Evolutionary conservation across 768 basidiomycete genomes (phyloP).

Genomic region (Scleroderma citrinum): DNA sequence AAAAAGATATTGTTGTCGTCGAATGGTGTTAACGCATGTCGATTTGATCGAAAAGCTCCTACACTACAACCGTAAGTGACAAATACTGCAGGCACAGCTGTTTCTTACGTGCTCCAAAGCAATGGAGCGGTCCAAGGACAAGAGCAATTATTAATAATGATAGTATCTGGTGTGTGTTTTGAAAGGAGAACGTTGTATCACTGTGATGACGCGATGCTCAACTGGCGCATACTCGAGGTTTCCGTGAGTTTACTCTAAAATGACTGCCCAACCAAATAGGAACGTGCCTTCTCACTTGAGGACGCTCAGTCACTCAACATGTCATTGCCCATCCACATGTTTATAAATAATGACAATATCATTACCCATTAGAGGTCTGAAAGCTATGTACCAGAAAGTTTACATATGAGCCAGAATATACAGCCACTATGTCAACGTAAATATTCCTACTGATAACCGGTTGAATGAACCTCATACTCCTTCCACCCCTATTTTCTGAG

Average conservation of each 20-base stretch:
- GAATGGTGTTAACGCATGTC: constrained; percentile 97
- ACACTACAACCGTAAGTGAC: constrained; percentile 80
- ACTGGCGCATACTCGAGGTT: no score
- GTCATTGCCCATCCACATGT: no score
- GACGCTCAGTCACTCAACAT: no score
- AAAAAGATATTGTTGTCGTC: constrained; percentile 91
- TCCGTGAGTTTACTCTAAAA: not conserved
- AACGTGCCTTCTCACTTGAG: no score
- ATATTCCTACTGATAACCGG: not conserved
- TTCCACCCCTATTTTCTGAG: constrained; percentile 18
- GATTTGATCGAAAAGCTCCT: constrained; percentile 96
- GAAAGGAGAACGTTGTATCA: not conserved
- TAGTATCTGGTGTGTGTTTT: not conserved
- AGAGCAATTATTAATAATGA: constrained; percentile 8
- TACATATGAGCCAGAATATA: not conserved
- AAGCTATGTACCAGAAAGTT: not conserved
- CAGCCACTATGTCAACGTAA: not conserved
- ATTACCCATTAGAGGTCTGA: not conserved
- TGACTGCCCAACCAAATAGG: no score
- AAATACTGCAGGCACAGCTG: constrained; percentile 9
- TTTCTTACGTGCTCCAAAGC: constrained; percentile 12
- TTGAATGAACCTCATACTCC: constrained; percentile 8
- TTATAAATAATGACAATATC: not conserved
- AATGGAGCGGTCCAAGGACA: constrained; percentile 31
- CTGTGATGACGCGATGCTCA: not conserved